A percentile compares a stretch with the other conserved stretches of the same genome.
These are phyloP conservation scores for Sphagnum contortum DNA, from an alignment of 225 moss, liverwort and hornwort genomes.

Conservation along the genomic window DNA sequence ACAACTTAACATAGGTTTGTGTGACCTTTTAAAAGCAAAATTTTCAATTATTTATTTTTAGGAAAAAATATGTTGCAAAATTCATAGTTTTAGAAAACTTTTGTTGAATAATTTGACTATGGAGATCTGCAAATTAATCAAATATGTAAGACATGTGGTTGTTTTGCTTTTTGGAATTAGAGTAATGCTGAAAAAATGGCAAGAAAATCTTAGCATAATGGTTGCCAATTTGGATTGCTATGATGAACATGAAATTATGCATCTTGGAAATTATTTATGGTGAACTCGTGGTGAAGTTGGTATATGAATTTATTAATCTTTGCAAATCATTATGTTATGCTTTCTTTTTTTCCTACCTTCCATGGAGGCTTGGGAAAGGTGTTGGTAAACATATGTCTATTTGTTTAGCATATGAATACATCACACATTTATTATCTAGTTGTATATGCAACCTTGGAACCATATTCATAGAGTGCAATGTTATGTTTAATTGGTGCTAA, in stretches of 20 bases:
- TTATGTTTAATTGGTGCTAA: slow-evolving; percentile 80
- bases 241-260: slow-evolving; percentile 71
- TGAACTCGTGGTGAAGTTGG: slow-evolving; percentile 62
- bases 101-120: no score
- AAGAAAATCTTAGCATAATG: slow-evolving; percentile 80
- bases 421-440: slow-evolving; percentile 85
- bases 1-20: no score
- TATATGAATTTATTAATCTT: no score
- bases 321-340: no score
- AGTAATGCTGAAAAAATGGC: slow-evolving; percentile 81
- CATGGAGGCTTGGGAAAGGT: no score
- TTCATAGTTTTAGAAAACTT: no score
- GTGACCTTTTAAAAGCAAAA: no score
- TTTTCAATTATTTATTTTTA: no score
- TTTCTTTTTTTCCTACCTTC: not conserved
- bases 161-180: slow-evolving; percentile 39
- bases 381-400: not conserved
- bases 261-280: slow-evolving; percentile 74
- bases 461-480: slow-evolving; percentile 54
- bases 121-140: no score
- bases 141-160: no score
- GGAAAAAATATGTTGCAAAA: no score
- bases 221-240: slow-evolving; percentile 62
- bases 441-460: slow-evolving; percentile 62
- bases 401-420: slow-evolving; percentile 49